A percentile compares a stretch with the other conserved stretches of the same genome.
phyloP scores from a whole-genome alignment of 257 asterid genomes.

The Scutellaria galericulata region DNA sequence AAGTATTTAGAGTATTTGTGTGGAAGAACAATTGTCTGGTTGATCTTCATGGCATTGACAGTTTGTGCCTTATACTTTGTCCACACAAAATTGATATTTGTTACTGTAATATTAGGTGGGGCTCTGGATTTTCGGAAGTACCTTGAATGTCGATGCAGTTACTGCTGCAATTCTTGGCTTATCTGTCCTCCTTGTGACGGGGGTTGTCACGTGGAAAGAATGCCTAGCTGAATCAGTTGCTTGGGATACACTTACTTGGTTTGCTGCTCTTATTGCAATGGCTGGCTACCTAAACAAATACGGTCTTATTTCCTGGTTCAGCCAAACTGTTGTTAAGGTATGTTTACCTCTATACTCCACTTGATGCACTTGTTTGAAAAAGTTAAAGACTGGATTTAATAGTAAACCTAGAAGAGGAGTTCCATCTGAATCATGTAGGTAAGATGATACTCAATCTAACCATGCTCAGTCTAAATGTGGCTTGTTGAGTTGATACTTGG shows the following conservation, averaged over 20 bases:
- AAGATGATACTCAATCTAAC: no score
- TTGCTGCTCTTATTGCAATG: slow-evolving; percentile 99
- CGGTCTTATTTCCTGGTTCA: slow-evolving; percentile 97
- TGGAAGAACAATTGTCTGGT: no score
- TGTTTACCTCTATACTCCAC: slow-evolving; percentile 11
- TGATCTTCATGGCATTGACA: no score
- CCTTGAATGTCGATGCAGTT: slow-evolving; percentile 85
- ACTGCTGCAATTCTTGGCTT: slow-evolving; percentile 96
- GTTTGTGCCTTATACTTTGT: no score
- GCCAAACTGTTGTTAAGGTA: slow-evolving; percentile 94
- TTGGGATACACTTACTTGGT: slow-evolving; percentile 99
- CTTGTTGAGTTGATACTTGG: no score
- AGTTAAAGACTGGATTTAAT: no score
- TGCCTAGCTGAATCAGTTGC: slow-evolving; percentile 98
- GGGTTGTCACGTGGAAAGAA: slow-evolving; percentile 98
- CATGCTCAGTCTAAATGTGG: no score
- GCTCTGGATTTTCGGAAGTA: slow-evolving; percentile 90
- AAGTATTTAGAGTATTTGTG: no score
- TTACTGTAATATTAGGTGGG: slow-evolving; percentile 68
- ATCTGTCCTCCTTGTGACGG: slow-evolving; percentile 82
- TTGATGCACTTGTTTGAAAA: no score
- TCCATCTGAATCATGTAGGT: no score
- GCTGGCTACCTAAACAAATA: slow-evolving; percentile 96
- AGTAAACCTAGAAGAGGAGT: no score
- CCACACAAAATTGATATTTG: neutral